These are phyloP conservation scores for Coemansia nantahalensis DNA, from an alignment of 192 early-diverging fungal genomes.

Conservation along the genomic window DNA sequence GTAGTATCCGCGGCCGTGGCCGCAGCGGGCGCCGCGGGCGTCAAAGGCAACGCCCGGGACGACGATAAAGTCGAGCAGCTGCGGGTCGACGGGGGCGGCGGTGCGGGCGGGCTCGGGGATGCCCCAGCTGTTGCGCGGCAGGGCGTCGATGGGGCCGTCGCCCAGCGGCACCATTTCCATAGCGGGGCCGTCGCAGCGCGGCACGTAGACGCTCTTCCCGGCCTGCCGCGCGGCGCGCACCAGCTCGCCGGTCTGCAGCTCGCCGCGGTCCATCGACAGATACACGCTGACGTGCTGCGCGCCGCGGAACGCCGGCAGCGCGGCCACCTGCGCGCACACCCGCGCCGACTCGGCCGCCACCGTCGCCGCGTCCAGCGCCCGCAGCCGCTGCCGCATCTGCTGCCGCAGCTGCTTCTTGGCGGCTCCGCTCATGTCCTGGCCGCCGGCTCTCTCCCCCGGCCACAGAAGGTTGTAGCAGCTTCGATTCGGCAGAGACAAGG, in stretches of 20 bases:
- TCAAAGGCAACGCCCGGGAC: conserved; percentile 51
- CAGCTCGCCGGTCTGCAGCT: conserved; percentile 27
- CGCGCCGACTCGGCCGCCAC: conserved; percentile 11
- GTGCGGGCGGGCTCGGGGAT: conserved; percentile 27
- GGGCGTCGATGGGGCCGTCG: background rate
- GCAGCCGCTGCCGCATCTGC: conserved; percentile 21
- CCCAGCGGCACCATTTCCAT: conserved; percentile 43
- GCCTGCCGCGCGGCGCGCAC: conserved; percentile 5
- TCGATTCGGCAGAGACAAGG: too few species aligned
- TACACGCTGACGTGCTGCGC: conserved; percentile 41
- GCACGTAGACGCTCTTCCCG: conserved; percentile 41
- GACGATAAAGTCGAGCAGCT: conserved; percentile 29
- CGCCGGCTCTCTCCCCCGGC: too few species aligned
- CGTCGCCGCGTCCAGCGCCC: background rate
- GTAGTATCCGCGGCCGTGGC: conserved; percentile 49
- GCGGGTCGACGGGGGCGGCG: conserved; percentile 15
- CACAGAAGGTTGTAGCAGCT: too few species aligned
- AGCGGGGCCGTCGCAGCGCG: conserved; percentile 9
- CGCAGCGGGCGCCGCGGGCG: conserved; percentile 21
- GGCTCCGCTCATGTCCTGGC: too few species aligned
- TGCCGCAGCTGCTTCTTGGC: conserved; percentile 34
- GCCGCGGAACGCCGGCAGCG: conserved; percentile 5
- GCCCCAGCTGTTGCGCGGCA: conserved; percentile 30
- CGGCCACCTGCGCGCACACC: conserved; percentile 5
- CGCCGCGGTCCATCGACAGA: conserved; percentile 26